phyloP scores from a whole-genome alignment of 352 stramenopile species.

The Pythium aquatile region DNA sequence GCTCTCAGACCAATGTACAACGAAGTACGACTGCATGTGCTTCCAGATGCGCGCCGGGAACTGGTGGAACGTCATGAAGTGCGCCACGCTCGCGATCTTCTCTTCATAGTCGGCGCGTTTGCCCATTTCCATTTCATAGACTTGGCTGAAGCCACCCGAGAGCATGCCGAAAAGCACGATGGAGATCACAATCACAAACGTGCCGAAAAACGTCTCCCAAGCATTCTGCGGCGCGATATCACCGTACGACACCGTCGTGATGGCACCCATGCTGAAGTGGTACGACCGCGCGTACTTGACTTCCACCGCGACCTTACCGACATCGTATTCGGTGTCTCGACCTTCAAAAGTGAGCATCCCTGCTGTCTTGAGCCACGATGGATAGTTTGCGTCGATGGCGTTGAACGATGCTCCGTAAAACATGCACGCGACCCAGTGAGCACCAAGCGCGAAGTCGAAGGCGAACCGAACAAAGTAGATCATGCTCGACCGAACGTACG shows the following conservation, averaged over 20 bases:
- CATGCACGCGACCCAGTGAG: conserved; percentile 32
- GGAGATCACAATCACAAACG: conserved; percentile 64
- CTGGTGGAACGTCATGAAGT: conserved; percentile 64
- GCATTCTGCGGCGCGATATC: conserved; percentile 70
- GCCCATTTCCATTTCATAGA: conserved; percentile 69
- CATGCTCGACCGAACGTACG: conserved; percentile 17
- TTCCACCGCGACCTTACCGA: conserved; percentile 36
- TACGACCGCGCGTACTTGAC: conserved; percentile 50
- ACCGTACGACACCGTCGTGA: conserved; percentile 72
- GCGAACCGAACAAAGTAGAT: conserved; percentile 48
- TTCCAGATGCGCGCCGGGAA: conserved; percentile 53
- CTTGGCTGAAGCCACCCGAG: conserved; percentile 63
- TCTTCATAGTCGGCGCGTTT: conserved; percentile 62
- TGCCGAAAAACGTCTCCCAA: conserved; percentile 46
- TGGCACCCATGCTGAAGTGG: conserved; percentile 74
- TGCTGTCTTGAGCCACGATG: conserved; percentile 28
- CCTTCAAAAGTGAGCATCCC: conserved; percentile 53
- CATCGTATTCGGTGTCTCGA: conserved; percentile 26
- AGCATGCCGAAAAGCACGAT: conserved; percentile 72
- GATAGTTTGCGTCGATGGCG: not conserved
- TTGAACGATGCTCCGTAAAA: conserved; percentile 27
- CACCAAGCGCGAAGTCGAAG: conserved; percentile 30
- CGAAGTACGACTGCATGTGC: conserved; percentile 59
- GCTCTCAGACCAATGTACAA: conserved; percentile 65
- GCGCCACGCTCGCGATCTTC: conserved; percentile 48